These are phyloP conservation scores for Babesia ovis DNA, from an alignment of 169 alveolate genomes.

Conservation along the genomic window DNA sequence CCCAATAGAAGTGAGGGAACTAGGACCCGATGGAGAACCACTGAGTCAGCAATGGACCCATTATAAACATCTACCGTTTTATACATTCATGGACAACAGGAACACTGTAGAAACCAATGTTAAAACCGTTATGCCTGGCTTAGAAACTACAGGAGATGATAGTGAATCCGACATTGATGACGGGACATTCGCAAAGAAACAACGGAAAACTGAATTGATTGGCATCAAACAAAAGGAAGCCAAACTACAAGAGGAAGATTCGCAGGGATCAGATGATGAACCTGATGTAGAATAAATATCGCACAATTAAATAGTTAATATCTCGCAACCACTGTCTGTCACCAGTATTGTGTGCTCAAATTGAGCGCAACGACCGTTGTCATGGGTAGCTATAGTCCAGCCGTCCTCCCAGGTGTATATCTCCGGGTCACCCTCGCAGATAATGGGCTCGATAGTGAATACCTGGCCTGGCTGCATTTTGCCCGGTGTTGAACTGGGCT, in stretches of 20 bases:
- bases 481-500: conserved; percentile 73
- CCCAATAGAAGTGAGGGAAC: conserved; percentile 48
- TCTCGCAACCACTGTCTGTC: conserved; percentile 86
- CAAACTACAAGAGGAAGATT: conserved; percentile 13
- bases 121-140: not conserved
- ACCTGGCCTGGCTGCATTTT: conserved; percentile 47
- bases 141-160: not conserved
- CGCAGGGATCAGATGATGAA: conserved; percentile 43
- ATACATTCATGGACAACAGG: conserved; percentile 4
- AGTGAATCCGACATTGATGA: conserved; percentile 26
- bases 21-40: conserved; percentile 27
- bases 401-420: conserved; percentile 88
- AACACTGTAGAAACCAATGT: not conserved
- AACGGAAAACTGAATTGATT: conserved; percentile 29
- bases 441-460: conserved; percentile 85
- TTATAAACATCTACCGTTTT: conserved; percentile 30
- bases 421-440: conserved; percentile 81
- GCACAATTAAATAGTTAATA: conserved; percentile 57
- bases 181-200: conserved; percentile 17
- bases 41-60: conserved; percentile 31
- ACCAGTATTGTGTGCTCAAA: conserved; percentile 91
- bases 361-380: conserved; percentile 86
- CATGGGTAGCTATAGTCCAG: conserved; percentile 88
- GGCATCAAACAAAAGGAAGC: conserved; percentile 18
- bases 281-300: conserved; percentile 33